Conservation (phyloP, 2,329 filamentous ascomycete genomes). For the Tolypocladium album region DNA sequence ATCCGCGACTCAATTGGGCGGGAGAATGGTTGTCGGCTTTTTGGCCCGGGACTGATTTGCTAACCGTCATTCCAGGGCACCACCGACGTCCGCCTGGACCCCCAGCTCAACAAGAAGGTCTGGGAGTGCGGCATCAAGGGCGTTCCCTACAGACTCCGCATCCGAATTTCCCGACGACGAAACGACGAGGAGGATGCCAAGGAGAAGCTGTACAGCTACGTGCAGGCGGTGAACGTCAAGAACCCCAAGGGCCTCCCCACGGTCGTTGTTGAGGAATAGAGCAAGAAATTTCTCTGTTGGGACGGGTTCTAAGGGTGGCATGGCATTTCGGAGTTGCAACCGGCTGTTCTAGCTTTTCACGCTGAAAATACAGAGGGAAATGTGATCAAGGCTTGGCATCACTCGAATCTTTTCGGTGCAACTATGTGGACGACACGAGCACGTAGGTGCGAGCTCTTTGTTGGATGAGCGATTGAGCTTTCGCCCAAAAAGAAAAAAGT, state of each 20-base stretch:
- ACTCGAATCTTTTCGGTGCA: not conserved
- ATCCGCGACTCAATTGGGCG: not conserved
- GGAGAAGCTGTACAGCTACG: constrained; percentile 99
- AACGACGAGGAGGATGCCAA: constrained; percentile 99
- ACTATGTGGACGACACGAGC: not conserved
- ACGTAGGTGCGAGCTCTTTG: not conserved
- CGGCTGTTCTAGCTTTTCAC: constrained; percentile 33
- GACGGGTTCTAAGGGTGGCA: constrained; percentile 31
- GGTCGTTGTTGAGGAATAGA: constrained; percentile 69
- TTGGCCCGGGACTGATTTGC: constrained; percentile 1
- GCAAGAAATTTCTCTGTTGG: constrained; percentile 23
- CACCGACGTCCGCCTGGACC: constrained; percentile 93
- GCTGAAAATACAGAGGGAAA: constrained; percentile 25
- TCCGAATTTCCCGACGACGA: constrained; percentile 98
- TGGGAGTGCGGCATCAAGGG: constrained; percentile 99
- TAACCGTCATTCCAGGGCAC: constrained; percentile 58
- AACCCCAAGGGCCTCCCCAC: constrained; percentile 96
- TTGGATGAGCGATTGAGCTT: not conserved
- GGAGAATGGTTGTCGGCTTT: not conserved
- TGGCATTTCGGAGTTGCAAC: constrained; percentile 36
- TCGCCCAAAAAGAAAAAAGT: not conserved
- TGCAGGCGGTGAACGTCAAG: constrained; percentile 99
- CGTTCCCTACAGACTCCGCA: constrained; percentile 90
- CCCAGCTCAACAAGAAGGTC: constrained; percentile 99
- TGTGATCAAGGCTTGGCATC: constrained; percentile 21